Evolutionary conservation across 208 protist genomes (phyloP).

Genomic region (Lotmaria passim): DNA sequence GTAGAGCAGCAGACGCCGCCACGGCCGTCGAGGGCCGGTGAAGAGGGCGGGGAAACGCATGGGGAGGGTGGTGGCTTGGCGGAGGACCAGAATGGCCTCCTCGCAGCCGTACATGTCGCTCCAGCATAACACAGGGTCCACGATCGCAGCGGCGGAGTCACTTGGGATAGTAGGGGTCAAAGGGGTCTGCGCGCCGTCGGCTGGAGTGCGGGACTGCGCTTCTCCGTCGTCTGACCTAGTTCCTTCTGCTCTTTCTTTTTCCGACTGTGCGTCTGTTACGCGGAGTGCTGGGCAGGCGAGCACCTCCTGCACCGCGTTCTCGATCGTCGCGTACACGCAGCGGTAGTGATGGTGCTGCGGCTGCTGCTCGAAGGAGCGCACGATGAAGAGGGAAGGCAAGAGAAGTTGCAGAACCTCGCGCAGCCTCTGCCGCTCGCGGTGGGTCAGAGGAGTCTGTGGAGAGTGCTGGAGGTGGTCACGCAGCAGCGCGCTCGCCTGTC

Average conservation of each 20-base stretch:
- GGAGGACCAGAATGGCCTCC: slow-evolving; percentile 94
- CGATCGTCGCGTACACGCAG: slow-evolving; percentile 17
- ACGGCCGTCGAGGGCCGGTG: slow-evolving; percentile 90
- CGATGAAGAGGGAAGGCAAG: slow-evolving; percentile 43
- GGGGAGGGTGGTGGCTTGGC: slow-evolving; percentile 98
- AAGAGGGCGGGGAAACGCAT: slow-evolving; percentile 97
- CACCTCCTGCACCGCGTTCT: slow-evolving; percentile 20
- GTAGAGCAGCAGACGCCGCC: slow-evolving; percentile 97
- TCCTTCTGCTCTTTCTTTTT: not conserved
- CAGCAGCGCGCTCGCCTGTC: slow-evolving; percentile 27
- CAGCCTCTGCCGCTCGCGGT: slow-evolving; percentile 7
- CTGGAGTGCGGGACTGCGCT: not conserved
- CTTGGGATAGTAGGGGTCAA: too few species aligned
- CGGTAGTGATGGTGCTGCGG: slow-evolving; percentile 12
- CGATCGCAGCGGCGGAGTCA: not conserved
- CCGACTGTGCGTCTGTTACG: not conserved
- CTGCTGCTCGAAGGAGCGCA: slow-evolving; percentile 37
- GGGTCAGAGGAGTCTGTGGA: slow-evolving; percentile 2
- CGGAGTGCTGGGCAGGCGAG: slow-evolving; percentile 11
- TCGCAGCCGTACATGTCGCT: slow-evolving; percentile 93
- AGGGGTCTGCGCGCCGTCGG: too few species aligned
- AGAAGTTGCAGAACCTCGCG: slow-evolving; percentile 28
- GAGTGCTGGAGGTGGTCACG: slow-evolving; percentile 8
- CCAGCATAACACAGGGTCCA: slow-evolving; percentile 6
- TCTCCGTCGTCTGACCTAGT: not conserved